These are phyloP conservation scores for Plasmodium vivax DNA, from an alignment of 169 alveolate genomes.

Conservation along the genomic window DNA sequence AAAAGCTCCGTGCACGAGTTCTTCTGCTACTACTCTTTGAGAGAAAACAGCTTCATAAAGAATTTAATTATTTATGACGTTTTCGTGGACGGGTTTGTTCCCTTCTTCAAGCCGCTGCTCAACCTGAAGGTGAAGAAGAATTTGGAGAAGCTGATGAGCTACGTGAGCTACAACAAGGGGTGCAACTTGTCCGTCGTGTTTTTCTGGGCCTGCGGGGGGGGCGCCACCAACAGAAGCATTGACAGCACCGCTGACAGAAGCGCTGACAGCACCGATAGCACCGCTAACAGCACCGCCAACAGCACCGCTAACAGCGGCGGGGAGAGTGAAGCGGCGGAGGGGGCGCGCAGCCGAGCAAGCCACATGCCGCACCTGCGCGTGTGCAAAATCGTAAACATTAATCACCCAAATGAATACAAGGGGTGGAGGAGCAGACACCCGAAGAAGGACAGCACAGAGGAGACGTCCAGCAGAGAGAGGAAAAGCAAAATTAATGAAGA, in stretches of 20 bases:
- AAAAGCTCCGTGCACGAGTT: constrained; percentile 78
- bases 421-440: neutral
- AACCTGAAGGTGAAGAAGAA: constrained; percentile 68
- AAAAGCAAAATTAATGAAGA: neutral
- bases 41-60: constrained; percentile 70
- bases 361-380: constrained; percentile 18
- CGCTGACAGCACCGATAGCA: too few relatives aligned
- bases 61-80: constrained; percentile 77
- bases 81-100: constrained; percentile 73
- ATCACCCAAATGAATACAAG: constrained; percentile 44
- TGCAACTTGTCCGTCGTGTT: constrained; percentile 50
- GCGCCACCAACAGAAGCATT: neutral
- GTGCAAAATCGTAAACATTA: constrained; percentile 48
- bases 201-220: neutral
- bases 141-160: constrained; percentile 34
- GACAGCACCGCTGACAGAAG: neutral
- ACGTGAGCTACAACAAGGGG: constrained; percentile 46
- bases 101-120: constrained; percentile 77
- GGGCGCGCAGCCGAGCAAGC: neutral
- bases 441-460: neutral
- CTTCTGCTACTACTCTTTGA: constrained; percentile 77
- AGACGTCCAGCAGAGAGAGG: neutral
- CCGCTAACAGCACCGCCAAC: neutral
- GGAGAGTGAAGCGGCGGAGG: neutral
- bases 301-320: neutral